A percentile compares a stretch with the other conserved stretches of the same genome.
Evolutionary conservation across 1,284 basidiomycete species (phyloP).

Genomic region (Porphyrellus sp.): DNA sequence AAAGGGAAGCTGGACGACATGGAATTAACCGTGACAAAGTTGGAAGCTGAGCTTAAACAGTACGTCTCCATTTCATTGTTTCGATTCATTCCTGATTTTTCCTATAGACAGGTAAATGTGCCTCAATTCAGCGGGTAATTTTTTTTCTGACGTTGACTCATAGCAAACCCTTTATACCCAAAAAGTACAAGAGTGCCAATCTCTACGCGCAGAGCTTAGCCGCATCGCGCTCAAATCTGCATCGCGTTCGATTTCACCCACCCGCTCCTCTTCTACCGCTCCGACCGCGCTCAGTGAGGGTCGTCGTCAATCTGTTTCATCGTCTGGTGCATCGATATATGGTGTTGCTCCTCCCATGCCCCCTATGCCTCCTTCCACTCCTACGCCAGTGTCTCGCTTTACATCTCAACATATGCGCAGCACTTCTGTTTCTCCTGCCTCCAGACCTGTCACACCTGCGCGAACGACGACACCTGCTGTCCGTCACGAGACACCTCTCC

Average conservation of each 20-base stretch:
- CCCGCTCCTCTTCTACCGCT: constrained; percentile 29
- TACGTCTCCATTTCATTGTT: constrained; percentile 39
- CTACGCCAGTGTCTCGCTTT: constrained; percentile 43
- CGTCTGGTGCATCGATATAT: constrained; percentile 37
- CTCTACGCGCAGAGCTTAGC: constrained; percentile 60
- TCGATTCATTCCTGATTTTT: constrained; percentile 23
- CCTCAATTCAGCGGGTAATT: background rate
- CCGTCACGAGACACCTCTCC: constrained; percentile 37
- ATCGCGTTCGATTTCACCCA: constrained; percentile 34
- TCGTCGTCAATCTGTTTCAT: constrained; percentile 35
- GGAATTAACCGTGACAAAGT: constrained; percentile 52
- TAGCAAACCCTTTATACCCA: constrained; percentile 60
- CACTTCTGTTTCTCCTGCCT: constrained; percentile 40
- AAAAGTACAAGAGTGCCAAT: constrained; percentile 67
- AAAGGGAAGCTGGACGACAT: constrained; percentile 62
- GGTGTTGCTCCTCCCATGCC: constrained; percentile 33
- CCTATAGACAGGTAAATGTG: constrained; percentile 32
- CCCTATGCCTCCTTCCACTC: constrained; percentile 36
- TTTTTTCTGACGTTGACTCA: constrained; percentile 14
- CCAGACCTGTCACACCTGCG: constrained; percentile 52
- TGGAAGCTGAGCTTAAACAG: constrained; percentile 69
- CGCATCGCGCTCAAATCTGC: constrained; percentile 47
- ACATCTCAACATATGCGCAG: constrained; percentile 47
- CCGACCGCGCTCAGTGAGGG: constrained; percentile 20
- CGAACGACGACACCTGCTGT: constrained; percentile 30